A percentile compares a stretch with the other conserved stretches of the same genome.
Evolutionary conservation across 768 basidiomycete species (phyloP).

Genomic region (Chiua virens): DNA sequence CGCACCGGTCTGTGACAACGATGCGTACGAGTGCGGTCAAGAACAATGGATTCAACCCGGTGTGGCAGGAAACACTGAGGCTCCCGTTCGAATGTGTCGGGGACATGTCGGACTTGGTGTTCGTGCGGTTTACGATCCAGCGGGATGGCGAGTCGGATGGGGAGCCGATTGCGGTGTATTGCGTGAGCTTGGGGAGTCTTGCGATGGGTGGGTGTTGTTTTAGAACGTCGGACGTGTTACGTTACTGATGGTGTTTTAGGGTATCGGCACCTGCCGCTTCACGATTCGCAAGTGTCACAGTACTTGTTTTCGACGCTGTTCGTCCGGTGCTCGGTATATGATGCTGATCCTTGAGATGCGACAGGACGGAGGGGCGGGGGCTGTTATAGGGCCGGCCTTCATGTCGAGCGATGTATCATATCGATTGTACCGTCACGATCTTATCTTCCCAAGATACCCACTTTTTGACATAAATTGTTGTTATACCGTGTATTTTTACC

Average conservation of each 20-base stretch:
- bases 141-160: conserved; percentile 62
- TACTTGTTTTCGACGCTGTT: conserved; percentile 95
- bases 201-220: conserved; percentile 56
- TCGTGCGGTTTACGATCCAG: conserved; percentile 75
- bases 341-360: conserved; percentile 26
- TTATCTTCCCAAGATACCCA: no score
- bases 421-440: no score
- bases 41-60: conserved; percentile 92
- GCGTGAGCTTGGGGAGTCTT: conserved; percentile 67
- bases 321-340: conserved; percentile 57
- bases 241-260: conserved; percentile 43
- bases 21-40: conserved; percentile 62
- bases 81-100: conserved; percentile 78
- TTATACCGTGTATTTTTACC: no score
- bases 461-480: no score
- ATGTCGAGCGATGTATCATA: no score
- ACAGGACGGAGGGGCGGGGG: not conserved
- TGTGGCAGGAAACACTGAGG: conserved; percentile 69
- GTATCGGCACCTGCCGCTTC: conserved; percentile 86
- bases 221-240: no score
- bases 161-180: conserved; percentile 72
- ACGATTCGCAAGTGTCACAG: conserved; percentile 84
- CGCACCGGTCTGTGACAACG: conserved; percentile 48
- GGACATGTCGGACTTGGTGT: conserved; percentile 79
- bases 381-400: no score